phyloP scores from a whole-genome alignment of 139 green algal genomes.

The Haematococcus lacustris region DNA sequence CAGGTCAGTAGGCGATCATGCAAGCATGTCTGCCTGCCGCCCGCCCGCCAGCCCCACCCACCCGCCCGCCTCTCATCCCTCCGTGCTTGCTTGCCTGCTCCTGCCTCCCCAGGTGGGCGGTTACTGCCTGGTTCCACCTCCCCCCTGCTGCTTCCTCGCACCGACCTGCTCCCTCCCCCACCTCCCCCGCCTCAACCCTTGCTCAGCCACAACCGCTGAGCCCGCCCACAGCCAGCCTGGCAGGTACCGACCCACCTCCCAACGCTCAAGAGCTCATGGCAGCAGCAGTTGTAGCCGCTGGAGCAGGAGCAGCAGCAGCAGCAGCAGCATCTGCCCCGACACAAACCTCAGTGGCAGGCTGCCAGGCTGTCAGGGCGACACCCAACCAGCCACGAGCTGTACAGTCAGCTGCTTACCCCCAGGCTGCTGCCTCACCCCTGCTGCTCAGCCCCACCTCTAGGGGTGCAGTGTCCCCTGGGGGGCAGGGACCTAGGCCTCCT shows the following conservation, averaged over 20 bases:
- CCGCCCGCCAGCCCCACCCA: neutral
- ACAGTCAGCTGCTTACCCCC: no score
- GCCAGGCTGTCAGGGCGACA: neutral
- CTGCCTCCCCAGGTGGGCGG: conserved; percentile 28
- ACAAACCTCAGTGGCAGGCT: neutral
- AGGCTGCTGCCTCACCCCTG: no score
- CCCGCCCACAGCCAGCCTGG: neutral
- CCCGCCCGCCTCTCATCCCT: neutral
- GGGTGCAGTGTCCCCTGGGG: no score
- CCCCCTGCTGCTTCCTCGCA: neutral
- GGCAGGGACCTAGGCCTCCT: no score
- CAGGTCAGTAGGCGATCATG: no score
- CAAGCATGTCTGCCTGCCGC: no score
- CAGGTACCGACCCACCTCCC: neutral
- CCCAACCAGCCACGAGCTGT: neutral
- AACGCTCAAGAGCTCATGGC: neutral
- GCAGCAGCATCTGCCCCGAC: neutral
- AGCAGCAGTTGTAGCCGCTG: conserved; percentile 5
- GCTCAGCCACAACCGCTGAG: neutral
- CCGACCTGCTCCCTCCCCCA: neutral
- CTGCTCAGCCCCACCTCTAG: no score
- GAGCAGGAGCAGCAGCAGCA: conserved; percentile 1
- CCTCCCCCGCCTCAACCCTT: neutral
- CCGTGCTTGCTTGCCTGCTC: neutral
- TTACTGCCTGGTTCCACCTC: conserved; percentile 61